A percentile compares a stretch with the other conserved stretches of the same genome.
These are phyloP conservation scores for Talaromyces funiculosus DNA, from an alignment of 2,329 filamentous ascomycete species.

Conservation along the genomic window DNA sequence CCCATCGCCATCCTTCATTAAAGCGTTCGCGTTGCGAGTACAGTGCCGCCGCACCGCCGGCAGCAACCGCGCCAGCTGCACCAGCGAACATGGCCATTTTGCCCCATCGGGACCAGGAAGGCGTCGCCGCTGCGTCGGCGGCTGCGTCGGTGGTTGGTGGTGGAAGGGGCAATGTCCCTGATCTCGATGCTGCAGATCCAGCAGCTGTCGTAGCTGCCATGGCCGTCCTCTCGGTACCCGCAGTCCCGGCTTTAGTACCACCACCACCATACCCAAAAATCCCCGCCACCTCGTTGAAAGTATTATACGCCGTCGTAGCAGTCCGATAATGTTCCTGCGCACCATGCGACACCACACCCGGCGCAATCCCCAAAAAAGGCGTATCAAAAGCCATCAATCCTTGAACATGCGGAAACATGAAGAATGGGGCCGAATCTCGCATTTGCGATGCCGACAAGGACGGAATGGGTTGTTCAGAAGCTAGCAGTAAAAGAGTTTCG, in stretches of 20 bases:
- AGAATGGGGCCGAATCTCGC: slow-evolving; percentile 25
- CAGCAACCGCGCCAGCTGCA: slow-evolving; percentile 71
- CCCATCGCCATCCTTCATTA: slow-evolving; percentile 71
- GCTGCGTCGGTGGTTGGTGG: slow-evolving; percentile 30
- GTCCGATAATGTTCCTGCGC: slow-evolving; percentile 82
- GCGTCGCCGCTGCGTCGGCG: slow-evolving; percentile 42
- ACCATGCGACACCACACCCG: slow-evolving; percentile 46
- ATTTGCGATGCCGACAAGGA: slow-evolving; percentile 25
- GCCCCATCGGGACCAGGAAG: slow-evolving; percentile 72
- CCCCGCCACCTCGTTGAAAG: slow-evolving; percentile 57
- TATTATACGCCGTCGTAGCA: slow-evolving; percentile 64
- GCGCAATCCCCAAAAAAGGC: slow-evolving; percentile 60
- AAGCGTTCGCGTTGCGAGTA: slow-evolving; percentile 82
- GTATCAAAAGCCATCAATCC: slow-evolving; percentile 92
- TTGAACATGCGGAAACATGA: slow-evolving; percentile 93
- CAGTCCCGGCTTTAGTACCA: slow-evolving; percentile 22
- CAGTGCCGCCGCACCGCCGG: slow-evolving; percentile 74
- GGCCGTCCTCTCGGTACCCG: slow-evolving; percentile 11
- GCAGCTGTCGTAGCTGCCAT: slow-evolving; percentile 9
- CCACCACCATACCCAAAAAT: slow-evolving; percentile 59
- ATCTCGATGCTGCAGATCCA: slow-evolving; percentile 21
- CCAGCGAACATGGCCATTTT: slow-evolving; percentile 81
- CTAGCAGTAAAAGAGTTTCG: slow-evolving; percentile 72
- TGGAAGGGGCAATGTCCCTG: slow-evolving; percentile 21
- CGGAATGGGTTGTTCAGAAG: slow-evolving; percentile 56